These are phyloP conservation scores for Fusarium annulatum DNA, from an alignment of 2,329 filamentous ascomycete species.

Conservation along the genomic window DNA sequence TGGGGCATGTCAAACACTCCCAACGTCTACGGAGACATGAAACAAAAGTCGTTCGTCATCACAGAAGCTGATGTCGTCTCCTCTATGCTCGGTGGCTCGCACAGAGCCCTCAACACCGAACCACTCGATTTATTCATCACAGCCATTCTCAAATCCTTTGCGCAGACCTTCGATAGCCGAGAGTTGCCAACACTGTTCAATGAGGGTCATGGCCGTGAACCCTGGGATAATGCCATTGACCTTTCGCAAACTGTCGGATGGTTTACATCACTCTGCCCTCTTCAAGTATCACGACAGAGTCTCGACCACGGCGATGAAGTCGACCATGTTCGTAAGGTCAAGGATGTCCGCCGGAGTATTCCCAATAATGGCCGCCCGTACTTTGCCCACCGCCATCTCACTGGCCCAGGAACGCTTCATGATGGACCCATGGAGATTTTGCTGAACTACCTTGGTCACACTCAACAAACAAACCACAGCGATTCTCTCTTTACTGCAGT, in stretches of 20 bases:
- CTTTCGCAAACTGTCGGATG: slow-evolving; percentile 56
- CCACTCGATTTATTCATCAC: slow-evolving; percentile 55
- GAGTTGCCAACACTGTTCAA: slow-evolving; percentile 51
- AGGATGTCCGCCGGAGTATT: slow-evolving; percentile 18
- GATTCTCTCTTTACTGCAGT: background rate
- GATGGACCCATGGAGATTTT: slow-evolving; percentile 25
- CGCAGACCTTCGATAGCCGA: slow-evolving; percentile 49
- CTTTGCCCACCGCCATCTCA: slow-evolving; percentile 24
- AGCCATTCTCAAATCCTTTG: slow-evolving; percentile 50
- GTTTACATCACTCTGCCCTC: slow-evolving; percentile 57
- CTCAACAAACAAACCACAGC: background rate
- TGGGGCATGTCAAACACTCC: slow-evolving; percentile 28
- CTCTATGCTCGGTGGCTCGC: slow-evolving; percentile 38
- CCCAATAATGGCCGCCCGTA: slow-evolving; percentile 26
- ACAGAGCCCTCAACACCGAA: slow-evolving; percentile 49
- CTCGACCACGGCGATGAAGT: background rate
- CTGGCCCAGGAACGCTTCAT: background rate
- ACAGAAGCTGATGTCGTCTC: background rate
- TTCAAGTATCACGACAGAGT: slow-evolving; percentile 28
- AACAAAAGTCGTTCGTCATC: slow-evolving; percentile 7
- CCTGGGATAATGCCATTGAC: slow-evolving; percentile 48
- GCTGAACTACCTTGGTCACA: slow-evolving; percentile 23
- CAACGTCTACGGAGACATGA: slow-evolving; percentile 26
- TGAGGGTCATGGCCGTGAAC: slow-evolving; percentile 57
- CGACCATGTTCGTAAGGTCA: slow-evolving; percentile 18